Evolutionary conservation across 2,329 filamentous ascomycete genomes (phyloP), one percentile per base, ranked within the genome.

Genomic region (Cordyceps javanica): DNA sequence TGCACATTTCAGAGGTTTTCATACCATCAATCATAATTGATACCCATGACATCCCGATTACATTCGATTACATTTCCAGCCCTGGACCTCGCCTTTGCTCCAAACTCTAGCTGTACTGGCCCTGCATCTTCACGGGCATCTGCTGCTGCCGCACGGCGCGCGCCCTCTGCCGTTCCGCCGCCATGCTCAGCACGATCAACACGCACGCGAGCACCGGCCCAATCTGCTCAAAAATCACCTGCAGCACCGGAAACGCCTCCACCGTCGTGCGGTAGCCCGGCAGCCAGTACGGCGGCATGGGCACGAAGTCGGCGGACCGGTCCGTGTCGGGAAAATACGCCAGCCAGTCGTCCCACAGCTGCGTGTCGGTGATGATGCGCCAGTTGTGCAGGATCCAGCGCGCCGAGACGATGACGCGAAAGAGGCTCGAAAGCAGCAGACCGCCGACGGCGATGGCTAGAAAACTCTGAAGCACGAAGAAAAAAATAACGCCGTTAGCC

Each of bases 331-430:
- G 52, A 23, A 55, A 55, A 23, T 46, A 46, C 21, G 16, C 21
- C 8, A 55, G 52, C 52, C 52, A 55, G 14, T 46, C 14, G 7
- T 10, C 19, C 52, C 41, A 46, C 11, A 38, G 30, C 13, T 16
- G 9, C 7, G 5, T 5, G 32, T 48, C 14, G 21, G 28, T 46
- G 30, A 48, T 46, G 52, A 48, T 30, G 25, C 11, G 36, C 52
- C 52, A 55, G 42, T 55, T 55, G 25, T 21, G 52, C 21, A 55
- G 26, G 42, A 55, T 38, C 28, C 41, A 55, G 21, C 30, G 30
- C 30, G 52, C 52, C 41, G 21, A 32, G 23, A 55, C 19, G 41
- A 55, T 16, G 52, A 55, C 41, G n/a, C 52, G 52, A 34, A 55
- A 55, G 32, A 46, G 10, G 16, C 30, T 16, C 21, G 52, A 55